Evolutionary conservation across 2,329 filamentous ascomycete genomes (phyloP).

Genomic region (Botryotinia convoluta): DNA sequence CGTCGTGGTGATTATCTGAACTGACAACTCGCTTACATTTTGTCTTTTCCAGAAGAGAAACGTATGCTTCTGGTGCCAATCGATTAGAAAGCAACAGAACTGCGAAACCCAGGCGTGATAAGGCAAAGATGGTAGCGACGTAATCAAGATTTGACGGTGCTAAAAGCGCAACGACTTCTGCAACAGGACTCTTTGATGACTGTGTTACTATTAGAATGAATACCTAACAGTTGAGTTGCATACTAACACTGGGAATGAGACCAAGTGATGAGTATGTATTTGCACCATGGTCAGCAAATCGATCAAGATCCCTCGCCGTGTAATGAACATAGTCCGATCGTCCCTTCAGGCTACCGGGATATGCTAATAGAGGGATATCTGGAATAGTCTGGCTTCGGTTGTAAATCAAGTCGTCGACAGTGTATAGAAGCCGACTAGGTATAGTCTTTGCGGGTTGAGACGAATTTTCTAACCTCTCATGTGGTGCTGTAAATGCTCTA

Average conservation of each 20-base stretch:
- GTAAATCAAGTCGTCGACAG: slow-evolving; percentile 33
- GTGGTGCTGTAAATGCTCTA: slow-evolving; percentile 3
- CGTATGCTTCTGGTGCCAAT: slow-evolving; percentile 50
- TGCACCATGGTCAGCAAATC: slow-evolving; percentile 34
- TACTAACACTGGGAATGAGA: slow-evolving; percentile 25
- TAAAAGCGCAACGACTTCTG: slow-evolving; percentile 28
- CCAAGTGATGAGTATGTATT: slow-evolving; percentile 29
- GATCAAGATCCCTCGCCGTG: slow-evolving; percentile 35
- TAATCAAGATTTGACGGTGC: slow-evolving; percentile 46
- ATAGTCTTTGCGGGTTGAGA: background rate
- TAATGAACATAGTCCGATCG: slow-evolving; percentile 33
- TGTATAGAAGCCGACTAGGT: slow-evolving; percentile 17
- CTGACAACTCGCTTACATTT: slow-evolving; percentile 23
- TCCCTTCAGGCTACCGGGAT: slow-evolving; percentile 29
- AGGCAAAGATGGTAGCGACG: slow-evolving; percentile 50
- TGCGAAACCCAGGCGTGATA: slow-evolving; percentile 52
- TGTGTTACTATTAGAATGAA: background rate
- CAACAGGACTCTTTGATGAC: background rate
- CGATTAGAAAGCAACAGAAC: slow-evolving; percentile 54
- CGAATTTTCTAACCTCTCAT: background rate
- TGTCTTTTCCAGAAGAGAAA: slow-evolving; percentile 46
- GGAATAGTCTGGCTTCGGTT: slow-evolving; percentile 28
- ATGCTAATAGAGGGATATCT: slow-evolving; percentile 33
- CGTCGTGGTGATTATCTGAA: slow-evolving; percentile 20
- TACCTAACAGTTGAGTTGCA: background rate